Evolutionary conservation across 2,329 filamentous ascomycete species (phyloP).

Genomic region (Aspergillus nomiae): DNA sequence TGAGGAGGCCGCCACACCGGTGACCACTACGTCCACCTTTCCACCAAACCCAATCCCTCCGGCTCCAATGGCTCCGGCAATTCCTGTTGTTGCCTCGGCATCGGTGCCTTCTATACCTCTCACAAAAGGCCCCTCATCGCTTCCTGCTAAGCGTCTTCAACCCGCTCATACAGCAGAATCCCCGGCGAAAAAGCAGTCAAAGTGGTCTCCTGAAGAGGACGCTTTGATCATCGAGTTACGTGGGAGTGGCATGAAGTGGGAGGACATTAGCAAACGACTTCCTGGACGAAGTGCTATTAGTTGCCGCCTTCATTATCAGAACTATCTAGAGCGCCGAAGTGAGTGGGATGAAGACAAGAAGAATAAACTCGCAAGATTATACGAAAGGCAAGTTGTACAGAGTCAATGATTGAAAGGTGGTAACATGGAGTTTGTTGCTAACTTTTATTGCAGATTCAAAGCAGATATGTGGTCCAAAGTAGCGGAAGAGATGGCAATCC

Average conservation of each 20-base stretch:
- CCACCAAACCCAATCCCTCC: slow-evolving; percentile 30
- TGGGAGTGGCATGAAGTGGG: slow-evolving; percentile 95
- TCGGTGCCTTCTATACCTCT: slow-evolving; percentile 32
- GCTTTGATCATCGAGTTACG: slow-evolving; percentile 90
- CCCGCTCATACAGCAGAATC: slow-evolving; percentile 56
- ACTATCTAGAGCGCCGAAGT: slow-evolving; percentile 88
- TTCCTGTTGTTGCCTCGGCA: slow-evolving; percentile 26
- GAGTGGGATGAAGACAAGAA: slow-evolving; percentile 98
- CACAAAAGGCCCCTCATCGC: slow-evolving; percentile 31
- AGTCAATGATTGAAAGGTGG: neutral
- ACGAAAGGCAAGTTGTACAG: slow-evolving; percentile 75
- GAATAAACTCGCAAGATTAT: slow-evolving; percentile 91
- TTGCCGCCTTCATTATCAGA: slow-evolving; percentile 93
- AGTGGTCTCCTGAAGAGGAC: slow-evolving; percentile 94
- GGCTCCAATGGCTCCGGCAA: slow-evolving; percentile 32
- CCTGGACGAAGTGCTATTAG: slow-evolving; percentile 92
- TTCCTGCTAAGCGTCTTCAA: slow-evolving; percentile 45
- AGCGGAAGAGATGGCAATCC: slow-evolving; percentile 90
- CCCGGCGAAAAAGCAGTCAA: slow-evolving; percentile 90
- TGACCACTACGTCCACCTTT: slow-evolving; percentile 35
- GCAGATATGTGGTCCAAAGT: slow-evolving; percentile 97
- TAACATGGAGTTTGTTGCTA: slow-evolving; percentile 7
- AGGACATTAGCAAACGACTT: slow-evolving; percentile 90
- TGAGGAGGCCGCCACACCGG: slow-evolving; percentile 34
- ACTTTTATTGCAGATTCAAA: slow-evolving; percentile 70